Evolutionary conservation across 306 rosid species (phyloP).

Genomic region (Sechiopsis laciniata): DNA sequence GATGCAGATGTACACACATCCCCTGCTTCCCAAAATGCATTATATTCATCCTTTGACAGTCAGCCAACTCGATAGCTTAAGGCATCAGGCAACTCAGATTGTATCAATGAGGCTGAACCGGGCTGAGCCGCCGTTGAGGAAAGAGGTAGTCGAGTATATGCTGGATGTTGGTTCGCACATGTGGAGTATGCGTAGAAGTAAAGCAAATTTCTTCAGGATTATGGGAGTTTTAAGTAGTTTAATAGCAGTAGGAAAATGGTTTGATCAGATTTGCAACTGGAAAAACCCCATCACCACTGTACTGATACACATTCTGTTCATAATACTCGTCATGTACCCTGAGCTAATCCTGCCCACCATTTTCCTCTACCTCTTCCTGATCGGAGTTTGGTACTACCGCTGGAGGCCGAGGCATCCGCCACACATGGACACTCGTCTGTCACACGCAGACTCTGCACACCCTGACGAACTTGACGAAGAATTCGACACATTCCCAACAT

Average conservation of each 20-base stretch:
- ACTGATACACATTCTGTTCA: conserved; percentile 73
- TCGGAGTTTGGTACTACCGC: conserved; percentile 93
- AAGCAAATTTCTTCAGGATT: conserved; percentile 88
- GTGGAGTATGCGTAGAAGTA: conserved; percentile 99
- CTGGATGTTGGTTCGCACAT: conserved; percentile 91
- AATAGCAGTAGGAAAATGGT: conserved; percentile 96
- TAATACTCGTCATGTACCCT: conserved; percentile 90
- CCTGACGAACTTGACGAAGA: conserved; percentile 94
- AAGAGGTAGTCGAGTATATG: conserved; percentile 91
- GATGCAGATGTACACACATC: conserved; percentile 97
- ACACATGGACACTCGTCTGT: conserved; percentile 97
- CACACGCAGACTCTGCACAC: conserved; percentile 79
- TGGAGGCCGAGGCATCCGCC: conserved; percentile 99
- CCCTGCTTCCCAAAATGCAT: conserved; percentile 93
- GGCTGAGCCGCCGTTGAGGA: conserved; percentile 87
- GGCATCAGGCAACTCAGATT: conserved; percentile 93
- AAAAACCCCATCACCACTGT: conserved; percentile 90
- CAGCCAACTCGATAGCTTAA: conserved; percentile 82
- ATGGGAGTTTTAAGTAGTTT: conserved; percentile 86
- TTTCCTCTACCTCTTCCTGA: conserved; percentile 92
- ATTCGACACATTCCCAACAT: conserved; percentile 84
- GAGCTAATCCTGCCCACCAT: conserved; percentile 92
- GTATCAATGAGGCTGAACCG: conserved; percentile 80
- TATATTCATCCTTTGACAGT: conserved; percentile 83
- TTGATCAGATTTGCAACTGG: conserved; percentile 95